Conservation (phyloP, 257 asterid species). For the Solanum dulcamara region DNA sequence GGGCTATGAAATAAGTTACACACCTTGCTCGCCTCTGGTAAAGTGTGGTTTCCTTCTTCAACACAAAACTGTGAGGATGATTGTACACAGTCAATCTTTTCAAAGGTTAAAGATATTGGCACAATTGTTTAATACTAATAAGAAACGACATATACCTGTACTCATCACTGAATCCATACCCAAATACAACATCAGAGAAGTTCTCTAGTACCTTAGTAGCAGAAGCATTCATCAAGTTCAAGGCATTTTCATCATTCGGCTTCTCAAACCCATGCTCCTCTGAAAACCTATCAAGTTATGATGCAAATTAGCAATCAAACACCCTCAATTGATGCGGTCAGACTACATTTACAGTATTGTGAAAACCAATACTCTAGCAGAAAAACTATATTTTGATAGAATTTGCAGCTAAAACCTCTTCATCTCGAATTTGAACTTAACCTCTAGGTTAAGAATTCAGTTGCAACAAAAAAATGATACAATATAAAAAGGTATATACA, state of each 20-base stretch:
- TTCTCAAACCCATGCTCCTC: slow-evolving; percentile 62
- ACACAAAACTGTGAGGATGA: too few relatives aligned
- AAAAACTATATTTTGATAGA: too few relatives aligned
- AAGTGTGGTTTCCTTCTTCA: too few relatives aligned
- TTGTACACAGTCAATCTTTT: too few relatives aligned
- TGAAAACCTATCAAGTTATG: slow-evolving; percentile 35
- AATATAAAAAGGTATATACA: too few relatives aligned
- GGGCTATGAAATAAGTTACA: too few relatives aligned
- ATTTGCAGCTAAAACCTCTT: too few relatives aligned
- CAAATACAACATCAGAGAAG: slow-evolving; percentile 59
- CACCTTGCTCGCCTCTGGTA: too few relatives aligned
- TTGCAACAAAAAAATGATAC: too few relatives aligned
- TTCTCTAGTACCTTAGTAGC: slow-evolving; percentile 52
- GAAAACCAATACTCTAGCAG: background rate
- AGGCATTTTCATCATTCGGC: slow-evolving; percentile 49
- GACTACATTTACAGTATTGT: too few relatives aligned
- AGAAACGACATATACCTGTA: slow-evolving; percentile 31
- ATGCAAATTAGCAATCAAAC: background rate
- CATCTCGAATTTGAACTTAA: too few relatives aligned
- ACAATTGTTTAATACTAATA: background rate
- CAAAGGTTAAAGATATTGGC: background rate
- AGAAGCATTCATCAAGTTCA: slow-evolving; percentile 61
- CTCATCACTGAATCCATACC: slow-evolving; percentile 61
- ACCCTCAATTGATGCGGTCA: background rate
- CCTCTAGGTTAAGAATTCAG: too few relatives aligned